phyloP scores from a whole-genome alignment of 352 stramenopile genomes.

The Phytophthora fragariaefolia region DNA sequence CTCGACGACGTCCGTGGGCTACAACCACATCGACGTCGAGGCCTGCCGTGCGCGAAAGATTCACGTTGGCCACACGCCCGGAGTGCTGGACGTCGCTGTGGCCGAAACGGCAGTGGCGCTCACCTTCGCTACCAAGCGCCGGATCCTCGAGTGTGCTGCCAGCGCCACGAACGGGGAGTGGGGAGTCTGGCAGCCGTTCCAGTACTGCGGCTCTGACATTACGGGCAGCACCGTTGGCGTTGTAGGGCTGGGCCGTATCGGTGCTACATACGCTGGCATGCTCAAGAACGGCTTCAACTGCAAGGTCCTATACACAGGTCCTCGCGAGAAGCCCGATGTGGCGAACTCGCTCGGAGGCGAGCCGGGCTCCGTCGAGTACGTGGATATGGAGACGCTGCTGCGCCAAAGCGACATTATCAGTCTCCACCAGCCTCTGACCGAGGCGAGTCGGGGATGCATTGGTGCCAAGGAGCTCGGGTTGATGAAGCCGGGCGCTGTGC shows the following conservation, averaged over 20 bases:
- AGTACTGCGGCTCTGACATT: constrained; percentile 75
- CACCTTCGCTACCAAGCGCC: constrained; percentile 63
- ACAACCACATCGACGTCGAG: constrained; percentile 91
- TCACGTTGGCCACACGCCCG: constrained; percentile 79
- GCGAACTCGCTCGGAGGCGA: constrained; percentile 43
- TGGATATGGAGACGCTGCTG: constrained; percentile 76
- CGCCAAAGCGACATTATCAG: constrained; percentile 84
- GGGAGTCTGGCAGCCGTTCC: constrained; percentile 81
- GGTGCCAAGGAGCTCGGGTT: constrained; percentile 67
- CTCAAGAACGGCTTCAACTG: constrained; percentile 83
- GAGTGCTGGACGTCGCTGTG: constrained; percentile 85
- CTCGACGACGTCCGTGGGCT: constrained; percentile 87
- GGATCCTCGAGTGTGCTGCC: constrained; percentile 66
- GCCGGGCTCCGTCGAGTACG: constrained; percentile 57
- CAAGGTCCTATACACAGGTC: constrained; percentile 79
- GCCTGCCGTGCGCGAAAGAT: constrained; percentile 70
- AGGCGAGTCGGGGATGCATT: constrained; percentile 73
- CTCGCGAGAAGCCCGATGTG: constrained; percentile 61
- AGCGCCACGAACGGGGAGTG: constrained; percentile 80
- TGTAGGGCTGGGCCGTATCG: constrained; percentile 87
- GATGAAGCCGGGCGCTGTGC: constrained; percentile 81
- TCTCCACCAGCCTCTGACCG: constrained; percentile 81
- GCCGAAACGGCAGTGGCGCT: constrained; percentile 75
- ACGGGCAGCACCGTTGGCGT: constrained; percentile 73
- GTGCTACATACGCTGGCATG: constrained; percentile 76